Percentiles rank a stretch among this genome's conserved stretches.
phyloP scores from a whole-genome alignment of 2,329 filamentous ascomycete genomes.

The Waltergamsia citrina region DNA sequence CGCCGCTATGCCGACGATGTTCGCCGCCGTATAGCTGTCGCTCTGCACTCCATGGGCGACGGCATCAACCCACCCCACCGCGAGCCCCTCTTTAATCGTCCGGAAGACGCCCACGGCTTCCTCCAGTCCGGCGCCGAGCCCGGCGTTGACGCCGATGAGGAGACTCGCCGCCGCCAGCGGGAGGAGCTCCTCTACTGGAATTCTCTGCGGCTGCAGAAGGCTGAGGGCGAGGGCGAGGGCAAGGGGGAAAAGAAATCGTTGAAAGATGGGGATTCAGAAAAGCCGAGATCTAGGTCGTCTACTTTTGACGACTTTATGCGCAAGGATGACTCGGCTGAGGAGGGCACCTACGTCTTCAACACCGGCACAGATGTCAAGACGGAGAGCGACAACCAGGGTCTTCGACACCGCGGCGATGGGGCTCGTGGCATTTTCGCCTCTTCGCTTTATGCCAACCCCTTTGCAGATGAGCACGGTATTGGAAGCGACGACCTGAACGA shows the following conservation, averaged over 20 bases:
- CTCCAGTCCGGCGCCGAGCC: constrained; percentile 37
- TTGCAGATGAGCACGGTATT: constrained; percentile 46
- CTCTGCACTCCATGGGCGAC: constrained; percentile 50
- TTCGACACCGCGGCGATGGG: constrained; percentile 38
- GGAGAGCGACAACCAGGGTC: constrained; percentile 19
- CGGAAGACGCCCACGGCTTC: constrained; percentile 58
- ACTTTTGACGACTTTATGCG: constrained; percentile 52
- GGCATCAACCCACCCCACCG: constrained; percentile 37
- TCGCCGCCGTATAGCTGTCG: constrained; percentile 50
- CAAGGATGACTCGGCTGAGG: constrained; percentile 31
- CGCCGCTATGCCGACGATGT: constrained; percentile 52
- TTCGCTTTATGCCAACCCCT: constrained; percentile 48
- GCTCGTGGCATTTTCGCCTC: constrained; percentile 33
- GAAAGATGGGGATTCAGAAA: neutral
- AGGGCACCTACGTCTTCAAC: constrained; percentile 48
- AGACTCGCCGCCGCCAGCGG: constrained; percentile 48
- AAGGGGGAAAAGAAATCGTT: constrained; percentile 1
- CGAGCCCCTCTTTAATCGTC: constrained; percentile 53
- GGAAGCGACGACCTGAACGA: constrained; percentile 33
- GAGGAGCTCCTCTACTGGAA: constrained; percentile 62
- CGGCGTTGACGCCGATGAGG: constrained; percentile 53
- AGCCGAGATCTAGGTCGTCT: constrained; percentile 18
- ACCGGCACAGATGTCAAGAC: constrained; percentile 33
- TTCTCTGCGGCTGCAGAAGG: constrained; percentile 39
- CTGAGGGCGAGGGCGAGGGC: constrained; percentile 10